Evolutionary conservation across 768 basidiomycete genomes (phyloP), one percentile per base, ranked within the genome.

Genomic region (Leccinellum albellum): DNA sequence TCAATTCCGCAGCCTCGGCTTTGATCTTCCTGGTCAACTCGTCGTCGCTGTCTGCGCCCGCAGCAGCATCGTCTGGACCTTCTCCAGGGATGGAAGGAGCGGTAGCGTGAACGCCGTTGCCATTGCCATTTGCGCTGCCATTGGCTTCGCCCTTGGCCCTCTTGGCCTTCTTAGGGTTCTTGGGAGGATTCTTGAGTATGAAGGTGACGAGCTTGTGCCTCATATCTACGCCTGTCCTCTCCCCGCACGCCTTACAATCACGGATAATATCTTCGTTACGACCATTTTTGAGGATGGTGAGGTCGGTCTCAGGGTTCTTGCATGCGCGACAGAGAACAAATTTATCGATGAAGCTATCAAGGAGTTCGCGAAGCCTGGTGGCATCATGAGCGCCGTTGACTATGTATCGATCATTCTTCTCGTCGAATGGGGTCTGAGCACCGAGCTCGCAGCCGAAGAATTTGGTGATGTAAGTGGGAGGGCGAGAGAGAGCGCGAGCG

Each of bases 401-500:
- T 62, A 99, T 98, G 78, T 96, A 99, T 48, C 96, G 84, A 64
- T 99, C 97, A 67, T 92, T 92, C 75, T 93, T 94, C 74, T 96
- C 93, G 73, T 98, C 94, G 70, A 92, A 88, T 21, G 94, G 89
- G 32, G 94, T 96, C 75, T 98, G 96, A 32, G 97, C 97, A 61
- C 97, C 97, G 56, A 98, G 88, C 74, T 99, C 97, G 73, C 91
- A 94, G 31, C 97, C 97, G 67, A 99, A 98, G 81, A 95, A 99
- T 76, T 99, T 99, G 74, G 96, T 98, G 60, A 96, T 89, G 73
- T 98, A 97, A 44, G 94, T 84, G 26, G 97, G 90, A 58, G 96
- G 96, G 57, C 97, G 89, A 68, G 88, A 91, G 63, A 99, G 84
- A 46, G 97, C 94, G 61, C 93, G 88, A 49, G 96, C 93, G 63